These are phyloP conservation scores for Pyrus bretschneideri DNA, from an alignment of 306 rosid genomes.

Conservation along the genomic window DNA sequence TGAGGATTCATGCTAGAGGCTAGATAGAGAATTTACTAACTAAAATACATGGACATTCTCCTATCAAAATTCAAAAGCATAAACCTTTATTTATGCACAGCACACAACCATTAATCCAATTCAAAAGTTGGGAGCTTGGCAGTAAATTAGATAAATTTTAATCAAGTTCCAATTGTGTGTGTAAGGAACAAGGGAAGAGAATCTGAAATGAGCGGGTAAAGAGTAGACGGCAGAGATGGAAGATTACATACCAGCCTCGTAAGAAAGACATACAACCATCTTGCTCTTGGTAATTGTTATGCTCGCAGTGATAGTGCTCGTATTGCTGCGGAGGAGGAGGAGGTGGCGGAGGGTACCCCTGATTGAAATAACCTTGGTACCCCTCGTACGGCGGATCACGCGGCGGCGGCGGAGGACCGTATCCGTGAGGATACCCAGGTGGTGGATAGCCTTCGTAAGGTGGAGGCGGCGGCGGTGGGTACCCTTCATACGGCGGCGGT, in stretches of 20 bases:
- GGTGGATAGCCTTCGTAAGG: conserved; percentile 43
- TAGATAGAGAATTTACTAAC: neutral
- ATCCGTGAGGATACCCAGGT: conserved; percentile 23
- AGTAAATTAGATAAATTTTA: neutral
- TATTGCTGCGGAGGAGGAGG: conserved; percentile 35
- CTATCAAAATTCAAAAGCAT: neutral
- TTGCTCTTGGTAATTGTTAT: conserved; percentile 27
- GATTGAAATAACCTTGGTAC: conserved; percentile 70
- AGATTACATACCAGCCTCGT: conserved; percentile 54
- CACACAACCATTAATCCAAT: neutral
- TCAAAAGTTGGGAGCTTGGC: neutral
- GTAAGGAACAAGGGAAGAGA: neutral
- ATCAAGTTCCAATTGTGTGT: neutral
- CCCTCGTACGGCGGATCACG: conserved; percentile 47
- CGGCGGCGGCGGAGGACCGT: conserved; percentile 10
- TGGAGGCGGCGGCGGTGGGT: conserved; percentile 32
- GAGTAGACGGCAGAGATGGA: neutral
- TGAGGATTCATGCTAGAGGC: neutral
- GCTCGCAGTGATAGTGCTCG: conserved; percentile 40
- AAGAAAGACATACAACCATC: conserved; percentile 44
- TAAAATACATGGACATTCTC: neutral
- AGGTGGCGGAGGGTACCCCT: conserved; percentile 49
- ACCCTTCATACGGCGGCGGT: conserved; percentile 13
- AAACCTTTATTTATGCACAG: neutral
- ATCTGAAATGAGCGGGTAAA: neutral